Base-by-base conservation (phyloP, 305 asterid genomes). In the Rubia tinctorum region DNA sequence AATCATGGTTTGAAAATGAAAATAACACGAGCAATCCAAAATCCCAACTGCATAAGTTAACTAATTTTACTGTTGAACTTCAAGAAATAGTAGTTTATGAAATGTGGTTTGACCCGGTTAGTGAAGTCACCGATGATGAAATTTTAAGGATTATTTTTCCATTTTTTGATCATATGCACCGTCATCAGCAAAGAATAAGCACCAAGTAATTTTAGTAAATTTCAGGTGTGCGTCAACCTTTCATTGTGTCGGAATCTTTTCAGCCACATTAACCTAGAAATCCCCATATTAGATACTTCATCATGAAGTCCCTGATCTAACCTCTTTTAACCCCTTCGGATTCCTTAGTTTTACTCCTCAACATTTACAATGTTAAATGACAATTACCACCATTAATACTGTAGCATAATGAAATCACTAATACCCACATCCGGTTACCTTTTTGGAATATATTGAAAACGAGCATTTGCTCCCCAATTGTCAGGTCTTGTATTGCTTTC, bases 211-310 rank as follows among this genome's bases (percentile, higher is more conserved):
- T 47, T 42, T 34, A 59, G 70, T 71, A 64, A 64, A 39, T 71
- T 43, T 71, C 40, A 62, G 56, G 69, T 61, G 60, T 68, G 67
- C 63, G 79, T 74, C 80, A 67, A 69, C 75, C 76, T 80, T 72
- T 69, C 53, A 63, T 68, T 77, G 71, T 59, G 63, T 78, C 20
- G 37, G 75, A 73, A 72, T 75, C 78, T 81, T 78, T 81, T 69
- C 59, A 70, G 85, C 30, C 30, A 27, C 30, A 1, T 27, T 27
- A 27, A 27, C 1, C 2, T 27, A 27, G 30, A 27, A 27, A 27
- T 27, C 30, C 30, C 30, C 30, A 27, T 27, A 27, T 27, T 27
- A 27, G 30, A 27, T 1, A 27, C 30, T 27, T 27, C 30, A 27
- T 27, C 30, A 27, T 27, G 30, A 27, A 27, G 30, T 27, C 30